Evolutionary conservation across 2,329 filamentous ascomycete species (phyloP).

Genomic region (Calycina herbarum): DNA sequence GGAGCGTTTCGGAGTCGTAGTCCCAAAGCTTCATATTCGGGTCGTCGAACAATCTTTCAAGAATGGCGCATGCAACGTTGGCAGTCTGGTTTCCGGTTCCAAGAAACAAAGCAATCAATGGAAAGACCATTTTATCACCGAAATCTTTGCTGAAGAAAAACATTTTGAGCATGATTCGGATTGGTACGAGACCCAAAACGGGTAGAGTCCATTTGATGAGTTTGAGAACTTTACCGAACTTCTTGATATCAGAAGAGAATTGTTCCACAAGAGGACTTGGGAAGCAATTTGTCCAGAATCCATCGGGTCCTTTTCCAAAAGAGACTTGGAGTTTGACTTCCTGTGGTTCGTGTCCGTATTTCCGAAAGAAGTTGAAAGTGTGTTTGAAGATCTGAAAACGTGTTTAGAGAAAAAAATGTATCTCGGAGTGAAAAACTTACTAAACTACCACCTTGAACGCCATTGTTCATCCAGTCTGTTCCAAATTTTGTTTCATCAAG

Average conservation of each 20-base stretch:
- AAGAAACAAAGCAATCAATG: constrained; percentile 71
- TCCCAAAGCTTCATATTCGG: constrained; percentile 61
- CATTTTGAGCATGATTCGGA: constrained; percentile 64
- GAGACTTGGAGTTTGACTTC: constrained; percentile 62
- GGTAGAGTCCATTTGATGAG: constrained; percentile 61
- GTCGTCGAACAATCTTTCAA: constrained; percentile 60
- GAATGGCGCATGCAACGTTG: constrained; percentile 67
- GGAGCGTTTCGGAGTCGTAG: constrained; percentile 54
- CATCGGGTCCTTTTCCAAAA: constrained; percentile 58
- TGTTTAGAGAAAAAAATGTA: background rate
- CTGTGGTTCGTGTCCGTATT: constrained; percentile 55
- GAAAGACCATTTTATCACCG: constrained; percentile 68
- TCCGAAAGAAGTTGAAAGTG: constrained; percentile 63
- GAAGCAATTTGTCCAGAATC: constrained; percentile 67
- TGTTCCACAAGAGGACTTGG: constrained; percentile 57
- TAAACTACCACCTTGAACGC: constrained; percentile 58
- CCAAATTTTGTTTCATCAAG: constrained; percentile 57
- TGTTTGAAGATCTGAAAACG: constrained; percentile 61
- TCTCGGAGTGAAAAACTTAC: constrained; percentile 41
- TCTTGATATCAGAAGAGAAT: constrained; percentile 56
- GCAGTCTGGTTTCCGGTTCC: constrained; percentile 73
- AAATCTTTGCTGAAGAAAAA: constrained; percentile 72
- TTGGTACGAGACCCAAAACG: constrained; percentile 59
- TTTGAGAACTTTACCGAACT: constrained; percentile 56
- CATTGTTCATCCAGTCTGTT: constrained; percentile 62